Evolutionary conservation across 305 asterid genomes (phyloP).

Genomic region (Fraxinus paxiana): DNA sequence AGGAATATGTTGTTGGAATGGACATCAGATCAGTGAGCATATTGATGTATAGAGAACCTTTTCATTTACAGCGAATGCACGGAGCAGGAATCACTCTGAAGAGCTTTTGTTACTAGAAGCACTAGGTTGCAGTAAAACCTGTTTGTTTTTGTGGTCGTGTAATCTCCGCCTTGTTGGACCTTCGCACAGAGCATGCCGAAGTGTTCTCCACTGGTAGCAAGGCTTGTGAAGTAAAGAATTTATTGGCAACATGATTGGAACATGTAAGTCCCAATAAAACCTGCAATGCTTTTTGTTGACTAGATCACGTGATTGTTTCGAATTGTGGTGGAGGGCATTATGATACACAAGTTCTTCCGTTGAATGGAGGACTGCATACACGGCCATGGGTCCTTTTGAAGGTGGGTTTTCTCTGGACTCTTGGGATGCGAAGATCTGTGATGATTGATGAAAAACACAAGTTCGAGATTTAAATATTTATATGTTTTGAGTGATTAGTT

Average conservation of each 20-base stretch:
- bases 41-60: background rate
- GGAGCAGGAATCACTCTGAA: background rate
- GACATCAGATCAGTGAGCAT: background rate
- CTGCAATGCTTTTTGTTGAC: background rate
- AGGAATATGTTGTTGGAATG: background rate
- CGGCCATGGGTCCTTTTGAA: background rate
- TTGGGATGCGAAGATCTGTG: background rate
- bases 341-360: background rate
- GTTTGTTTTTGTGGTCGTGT: background rate
- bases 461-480: background rate
- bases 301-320: background rate
- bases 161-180: background rate
- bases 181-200: background rate
- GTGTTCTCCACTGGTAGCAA: background rate
- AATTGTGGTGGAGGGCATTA: background rate
- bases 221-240: background rate
- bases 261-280: background rate
- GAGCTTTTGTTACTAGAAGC: background rate
- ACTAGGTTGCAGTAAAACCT: background rate
- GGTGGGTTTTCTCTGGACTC: background rate
- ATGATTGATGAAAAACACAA: background rate
- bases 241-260: background rate
- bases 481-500: background rate
- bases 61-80: background rate
- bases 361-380: background rate